Evolutionary conservation across 345 rosid species (phyloP).

Genomic region (Populus nigra): DNA sequence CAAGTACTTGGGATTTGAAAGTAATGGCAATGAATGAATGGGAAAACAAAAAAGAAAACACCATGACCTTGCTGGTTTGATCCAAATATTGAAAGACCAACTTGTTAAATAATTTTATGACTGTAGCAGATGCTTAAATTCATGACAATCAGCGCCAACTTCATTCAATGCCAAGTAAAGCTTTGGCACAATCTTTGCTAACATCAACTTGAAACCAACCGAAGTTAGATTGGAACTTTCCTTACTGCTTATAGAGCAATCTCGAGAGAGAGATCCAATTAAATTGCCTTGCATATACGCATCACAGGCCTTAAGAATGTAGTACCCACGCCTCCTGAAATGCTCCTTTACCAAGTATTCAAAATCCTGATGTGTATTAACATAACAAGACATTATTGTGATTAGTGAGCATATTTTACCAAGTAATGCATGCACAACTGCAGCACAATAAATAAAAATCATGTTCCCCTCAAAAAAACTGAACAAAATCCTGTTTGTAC

Average conservation of each 20-base stretch:
- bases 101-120: conserved; percentile 15
- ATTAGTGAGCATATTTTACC: neutral
- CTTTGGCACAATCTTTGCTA: conserved; percentile 80
- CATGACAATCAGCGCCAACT: conserved; percentile 53
- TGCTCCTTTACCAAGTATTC: conserved; percentile 72
- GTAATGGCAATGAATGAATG: conserved; percentile 14
- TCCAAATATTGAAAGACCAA: neutral
- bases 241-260: conserved; percentile 50
- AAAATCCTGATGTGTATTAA: conserved; percentile 55
- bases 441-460: neutral
- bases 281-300: conserved; percentile 89
- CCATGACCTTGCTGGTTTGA: conserved; percentile 32
- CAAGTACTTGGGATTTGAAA: conserved; percentile 16
- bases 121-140: conserved; percentile 50
- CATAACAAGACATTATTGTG: neutral
- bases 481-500: neutral
- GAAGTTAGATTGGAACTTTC: conserved; percentile 61
- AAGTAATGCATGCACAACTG: neutral
- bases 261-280: conserved; percentile 80
- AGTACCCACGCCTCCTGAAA: conserved; percentile 76
- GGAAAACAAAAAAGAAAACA: neutral
- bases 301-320: conserved; percentile 88
- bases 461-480: neutral
- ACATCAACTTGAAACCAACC: conserved; percentile 90
- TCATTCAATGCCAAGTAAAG: conserved; percentile 58